Evolutionary conservation across 1,284 basidiomycete genomes (phyloP).

Genomic region (Rhodotorula sp.): DNA sequence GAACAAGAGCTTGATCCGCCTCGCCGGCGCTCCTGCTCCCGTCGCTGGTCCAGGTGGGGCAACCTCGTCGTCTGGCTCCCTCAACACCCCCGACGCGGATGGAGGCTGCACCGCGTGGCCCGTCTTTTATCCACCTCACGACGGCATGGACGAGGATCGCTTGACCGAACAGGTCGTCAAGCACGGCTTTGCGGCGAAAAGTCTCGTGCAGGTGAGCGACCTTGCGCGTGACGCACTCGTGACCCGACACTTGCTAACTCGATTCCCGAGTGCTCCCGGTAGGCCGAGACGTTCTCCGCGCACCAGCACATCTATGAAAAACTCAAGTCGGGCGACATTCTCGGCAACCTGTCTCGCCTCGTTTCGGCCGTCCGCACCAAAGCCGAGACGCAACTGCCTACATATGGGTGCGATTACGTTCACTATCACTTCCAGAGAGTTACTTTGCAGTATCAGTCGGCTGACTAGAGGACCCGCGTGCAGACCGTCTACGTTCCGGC

Average conservation of each 20-base stretch:
- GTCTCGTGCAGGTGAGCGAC: conserved; percentile 62
- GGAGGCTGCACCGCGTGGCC: conserved; percentile 59
- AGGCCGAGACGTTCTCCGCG: conserved; percentile 59
- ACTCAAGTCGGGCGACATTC: conserved; percentile 53
- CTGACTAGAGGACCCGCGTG: too few species aligned
- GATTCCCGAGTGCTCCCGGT: background rate
- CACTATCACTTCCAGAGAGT: background rate
- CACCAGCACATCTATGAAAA: conserved; percentile 57
- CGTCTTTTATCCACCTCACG: conserved; percentile 78
- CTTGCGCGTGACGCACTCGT: background rate
- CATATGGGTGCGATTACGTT: conserved; percentile 44
- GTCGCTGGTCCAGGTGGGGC: background rate
- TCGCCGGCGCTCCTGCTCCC: background rate
- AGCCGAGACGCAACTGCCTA: conserved; percentile 49
- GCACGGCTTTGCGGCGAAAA: conserved; percentile 66
- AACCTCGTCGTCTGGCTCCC: background rate
- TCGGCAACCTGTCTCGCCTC: conserved; percentile 70
- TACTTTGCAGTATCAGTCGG: background rate
- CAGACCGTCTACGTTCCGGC: conserved; percentile 60
- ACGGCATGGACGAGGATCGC: conserved; percentile 79
- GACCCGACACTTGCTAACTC: background rate
- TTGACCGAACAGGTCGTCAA: conserved; percentile 74
- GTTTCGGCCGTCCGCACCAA: conserved; percentile 75
- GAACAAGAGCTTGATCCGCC: background rate
- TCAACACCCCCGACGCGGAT: background rate